A percentile compares a stretch with the other conserved stretches of the same genome.
phyloP scores from a whole-genome alignment of 2,329 filamentous ascomycete genomes.

The Diaporthe velutina region DNA sequence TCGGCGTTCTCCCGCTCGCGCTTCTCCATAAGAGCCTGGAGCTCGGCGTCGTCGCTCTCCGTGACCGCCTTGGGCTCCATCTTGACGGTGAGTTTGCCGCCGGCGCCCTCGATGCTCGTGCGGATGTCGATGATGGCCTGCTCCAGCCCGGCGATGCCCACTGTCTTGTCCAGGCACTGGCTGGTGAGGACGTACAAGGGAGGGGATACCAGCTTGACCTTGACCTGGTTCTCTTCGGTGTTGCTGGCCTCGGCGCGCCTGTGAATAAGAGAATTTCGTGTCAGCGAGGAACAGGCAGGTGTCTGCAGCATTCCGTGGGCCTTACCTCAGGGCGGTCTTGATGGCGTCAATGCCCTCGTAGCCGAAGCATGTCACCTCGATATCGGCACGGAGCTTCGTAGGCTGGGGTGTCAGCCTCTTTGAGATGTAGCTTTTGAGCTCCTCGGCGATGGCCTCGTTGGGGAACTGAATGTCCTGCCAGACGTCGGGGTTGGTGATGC shows the following conservation, averaged over 20 bases:
- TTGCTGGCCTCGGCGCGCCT: constrained; percentile 88
- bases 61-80: constrained; percentile 99
- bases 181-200: constrained; percentile 96
- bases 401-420: constrained; percentile 97
- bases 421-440: constrained; percentile 94
- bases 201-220: constrained; percentile 98
- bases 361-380: constrained; percentile 94
- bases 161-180: constrained; percentile 92
- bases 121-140: constrained; percentile 91
- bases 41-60: constrained; percentile 96
- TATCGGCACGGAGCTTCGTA: constrained; percentile 98
- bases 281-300: not conserved
- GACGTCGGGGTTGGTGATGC: constrained; percentile 97
- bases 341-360: constrained; percentile 99
- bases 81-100: constrained; percentile 88
- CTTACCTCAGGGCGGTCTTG: constrained; percentile 85
- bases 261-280: not conserved
- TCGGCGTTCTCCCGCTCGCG: constrained; percentile 97
- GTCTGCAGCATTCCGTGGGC: not conserved
- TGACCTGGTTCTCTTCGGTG: constrained; percentile 93
- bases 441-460: constrained; percentile 85
- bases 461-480: constrained; percentile 95
- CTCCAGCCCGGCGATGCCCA: constrained; percentile 87
- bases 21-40: constrained; percentile 99
- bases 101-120: constrained; percentile 80